phyloP scores from a whole-genome alignment of 208 protist species.

The Strigomonas oncopelti region DNA sequence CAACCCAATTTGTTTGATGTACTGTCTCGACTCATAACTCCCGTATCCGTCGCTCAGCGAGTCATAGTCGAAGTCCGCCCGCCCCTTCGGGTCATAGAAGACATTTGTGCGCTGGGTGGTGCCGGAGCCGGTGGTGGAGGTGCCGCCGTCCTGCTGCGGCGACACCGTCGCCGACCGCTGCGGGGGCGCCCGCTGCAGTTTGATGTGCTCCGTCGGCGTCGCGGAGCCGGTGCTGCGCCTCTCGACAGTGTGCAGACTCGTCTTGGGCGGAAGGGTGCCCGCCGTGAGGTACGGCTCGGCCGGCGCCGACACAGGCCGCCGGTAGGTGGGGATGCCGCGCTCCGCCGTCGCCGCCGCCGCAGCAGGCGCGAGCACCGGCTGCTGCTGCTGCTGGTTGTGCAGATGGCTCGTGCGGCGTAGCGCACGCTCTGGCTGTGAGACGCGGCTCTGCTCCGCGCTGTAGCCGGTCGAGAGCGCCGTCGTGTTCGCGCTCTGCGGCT shows the following conservation, averaged over 20 bases:
- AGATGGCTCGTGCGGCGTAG: neutral
- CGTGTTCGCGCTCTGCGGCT: neutral
- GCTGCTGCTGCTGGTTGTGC: neutral
- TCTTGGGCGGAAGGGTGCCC: neutral
- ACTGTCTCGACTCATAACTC: constrained; percentile 83
- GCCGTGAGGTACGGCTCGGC: neutral
- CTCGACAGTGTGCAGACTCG: neutral
- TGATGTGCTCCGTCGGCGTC: neutral
- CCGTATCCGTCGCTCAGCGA: constrained; percentile 83
- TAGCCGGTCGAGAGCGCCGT: neutral
- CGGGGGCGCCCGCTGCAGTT: neutral
- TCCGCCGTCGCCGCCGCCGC: constrained; percentile 1
- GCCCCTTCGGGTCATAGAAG: neutral
- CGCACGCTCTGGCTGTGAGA: neutral
- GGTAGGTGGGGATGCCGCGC: constrained; percentile 3
- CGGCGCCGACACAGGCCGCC: neutral
- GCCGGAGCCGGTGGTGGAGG: neutral
- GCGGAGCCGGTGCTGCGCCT: neutral
- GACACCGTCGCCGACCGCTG: neutral
- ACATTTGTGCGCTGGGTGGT: neutral
- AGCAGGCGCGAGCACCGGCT: neutral
- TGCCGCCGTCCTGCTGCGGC: neutral
- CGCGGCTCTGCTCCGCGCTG: constrained; percentile 3
- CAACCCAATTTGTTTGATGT: constrained; percentile 74
- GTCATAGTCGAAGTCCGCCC: constrained; percentile 36